Base-by-base conservation (phyloP, 352 stramenopile genomes). In the Phytophthora brassicae region DNA sequence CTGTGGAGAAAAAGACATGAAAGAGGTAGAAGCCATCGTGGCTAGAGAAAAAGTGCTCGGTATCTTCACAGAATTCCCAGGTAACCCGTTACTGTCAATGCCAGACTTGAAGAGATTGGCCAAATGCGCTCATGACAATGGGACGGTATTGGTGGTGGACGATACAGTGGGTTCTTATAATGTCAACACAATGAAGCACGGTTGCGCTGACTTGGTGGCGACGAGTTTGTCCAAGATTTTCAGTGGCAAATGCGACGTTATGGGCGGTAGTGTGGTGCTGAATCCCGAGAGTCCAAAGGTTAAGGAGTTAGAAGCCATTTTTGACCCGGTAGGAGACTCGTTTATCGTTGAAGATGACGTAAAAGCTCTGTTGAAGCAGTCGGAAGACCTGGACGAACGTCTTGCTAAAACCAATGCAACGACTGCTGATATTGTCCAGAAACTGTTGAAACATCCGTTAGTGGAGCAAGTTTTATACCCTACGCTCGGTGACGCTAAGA, bases 171-270 rank as follows among this genome's bases (percentile, higher is more conserved):
- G 72, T 2, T 93, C 87, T 13, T 97, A 95, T 74, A 95, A 98
- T 61, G 72, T 98, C 11, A 93, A 98, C 61, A 65, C 95, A 22
- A 84, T 97, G 68, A 71, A 89, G 39, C 67, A 81, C 36, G 73
- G 65, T 16, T 67, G 70, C 19, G 92, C 90, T 0, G 94, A 98
- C 76, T 69, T 97, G 7, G 83, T 98, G 28, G 85, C 81, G n/a
- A 97, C 92, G 12, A 96, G 84, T 66, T 70, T 98, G 33, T 96
- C 92, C 24, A 98, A 98, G 74, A 88, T 98, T 48, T 97, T 98
- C 50, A 94, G 86, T 46, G 94, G 94, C 13, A 84, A 81, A 7
- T 85, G 90, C 38, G 93, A 95, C 61, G 82, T 92, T n/a, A 98
- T 98, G 79, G 93, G 72, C 20, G 94, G 94, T 16, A 97, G 87